Base-by-base conservation (phyloP, 2,329 filamentous ascomycete species). In the Didymella lethalis region DNA sequence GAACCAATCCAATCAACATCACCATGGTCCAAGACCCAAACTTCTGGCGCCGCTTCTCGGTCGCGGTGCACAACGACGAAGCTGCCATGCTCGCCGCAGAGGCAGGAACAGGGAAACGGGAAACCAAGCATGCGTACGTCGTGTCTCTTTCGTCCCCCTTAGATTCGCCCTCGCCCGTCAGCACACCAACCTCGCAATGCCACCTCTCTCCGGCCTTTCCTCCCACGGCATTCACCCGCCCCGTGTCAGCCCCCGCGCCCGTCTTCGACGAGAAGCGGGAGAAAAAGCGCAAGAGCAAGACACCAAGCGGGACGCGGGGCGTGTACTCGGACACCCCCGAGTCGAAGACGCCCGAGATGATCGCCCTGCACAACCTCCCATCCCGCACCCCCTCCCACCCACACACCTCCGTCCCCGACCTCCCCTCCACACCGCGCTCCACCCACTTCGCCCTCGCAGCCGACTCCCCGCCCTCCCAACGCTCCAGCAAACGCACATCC, bases 1-100 rank as follows among this genome's bases (percentile, higher is more conserved):
- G 16, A 29, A 6, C 11, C 47, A 10, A 11, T 16, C 51, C 26
- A 49, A n/a, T 26, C 47, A 43, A 4, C 7, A 10, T n/a, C 49
- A 84, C 84, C 82, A 79, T 78, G 45, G 79, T 84, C 57, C 81
- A 81, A 62, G 85, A 88, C 67, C 85, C 85, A 25, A 80, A 78
- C 48, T 88, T 87, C 76, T 88, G 85, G 85, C 81, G 81, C 55
- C 83, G 85, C 66, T 87, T 87, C 77, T 85, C 83, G 59, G 73
- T 79, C 49, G 85, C 85, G 36, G 83, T 86, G 1, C 85, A 86
- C 68, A 73, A 80, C 50, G 83, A 86, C 63, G 85, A 86, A 66
- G 79, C 83, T 63, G 70, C 72, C 4, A 69, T 70, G 41, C 56
- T 59, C 23, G 57, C 62, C 31, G 58, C 65, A 28, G 31, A 57